These are phyloP conservation scores for Fraxinus angustifolia DNA, from an alignment of 305 asterid species.

Conservation along the genomic window DNA sequence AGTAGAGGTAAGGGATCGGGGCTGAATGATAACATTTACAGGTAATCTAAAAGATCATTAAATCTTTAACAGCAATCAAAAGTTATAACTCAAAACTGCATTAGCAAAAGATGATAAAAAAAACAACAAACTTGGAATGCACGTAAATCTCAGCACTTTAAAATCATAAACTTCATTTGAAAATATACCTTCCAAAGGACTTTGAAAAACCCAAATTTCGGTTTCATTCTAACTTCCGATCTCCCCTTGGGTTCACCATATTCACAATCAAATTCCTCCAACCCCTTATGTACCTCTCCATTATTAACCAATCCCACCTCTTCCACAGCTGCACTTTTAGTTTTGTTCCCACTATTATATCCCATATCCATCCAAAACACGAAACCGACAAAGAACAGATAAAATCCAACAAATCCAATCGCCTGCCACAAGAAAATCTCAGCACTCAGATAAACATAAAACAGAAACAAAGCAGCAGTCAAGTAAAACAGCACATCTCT, in stretches of 20 bases:
- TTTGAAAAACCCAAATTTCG: constrained; percentile 35
- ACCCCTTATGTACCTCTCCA: constrained; percentile 24
- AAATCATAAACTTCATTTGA: constrained; percentile 12
- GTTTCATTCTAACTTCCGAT: constrained; percentile 31
- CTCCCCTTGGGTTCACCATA: constrained; percentile 34
- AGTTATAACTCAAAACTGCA: not conserved
- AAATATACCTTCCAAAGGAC: constrained; percentile 48
- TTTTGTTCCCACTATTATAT: constrained; percentile 33
- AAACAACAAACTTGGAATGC: not conserved
- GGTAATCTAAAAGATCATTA: not conserved
- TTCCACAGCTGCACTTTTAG: constrained; percentile 25
- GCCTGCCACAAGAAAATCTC: constrained; percentile 98
- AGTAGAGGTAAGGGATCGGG: not conserved
- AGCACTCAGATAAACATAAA: constrained; percentile 87
- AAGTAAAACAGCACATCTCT: constrained; percentile 90
- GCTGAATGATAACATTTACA: not conserved
- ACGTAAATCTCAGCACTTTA: not conserved
- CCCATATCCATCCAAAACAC: constrained; percentile 93
- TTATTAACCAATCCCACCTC: constrained; percentile 31
- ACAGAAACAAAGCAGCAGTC: constrained; percentile 73
- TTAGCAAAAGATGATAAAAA: not conserved
- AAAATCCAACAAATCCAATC: constrained; percentile 82
- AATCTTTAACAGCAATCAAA: not conserved
- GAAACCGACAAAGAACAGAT: constrained; percentile 77
- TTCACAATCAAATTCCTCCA: constrained; percentile 51